Percentiles rank a stretch among this genome's conserved stretches.
These are phyloP conservation scores for Globisporangium cederbergense DNA, from an alignment of 352 stramenopile genomes.

Conservation along the genomic window DNA sequence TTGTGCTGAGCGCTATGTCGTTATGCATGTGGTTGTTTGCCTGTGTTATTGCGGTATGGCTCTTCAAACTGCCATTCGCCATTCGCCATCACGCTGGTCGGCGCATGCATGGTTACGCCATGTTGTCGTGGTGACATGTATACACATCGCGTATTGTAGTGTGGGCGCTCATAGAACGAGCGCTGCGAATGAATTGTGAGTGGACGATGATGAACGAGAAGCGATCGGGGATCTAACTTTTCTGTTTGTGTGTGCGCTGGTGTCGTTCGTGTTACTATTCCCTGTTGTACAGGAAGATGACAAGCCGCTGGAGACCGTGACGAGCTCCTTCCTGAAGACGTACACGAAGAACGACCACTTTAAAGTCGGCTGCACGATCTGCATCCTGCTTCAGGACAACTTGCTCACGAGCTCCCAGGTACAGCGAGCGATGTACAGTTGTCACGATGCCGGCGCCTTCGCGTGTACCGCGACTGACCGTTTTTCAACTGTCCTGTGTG, in stretches of 20 bases:
- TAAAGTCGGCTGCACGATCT: slow-evolving; percentile 89
- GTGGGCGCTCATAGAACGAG: too few relatives aligned
- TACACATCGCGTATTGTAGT: too few relatives aligned
- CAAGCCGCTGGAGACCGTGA: slow-evolving; percentile 76
- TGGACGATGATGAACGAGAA: background rate
- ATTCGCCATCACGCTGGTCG: too few relatives aligned
- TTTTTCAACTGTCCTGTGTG: background rate
- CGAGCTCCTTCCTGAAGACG: slow-evolving; percentile 61
- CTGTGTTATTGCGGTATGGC: too few relatives aligned
- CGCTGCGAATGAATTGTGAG: background rate
- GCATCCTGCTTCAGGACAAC: slow-evolving; percentile 88
- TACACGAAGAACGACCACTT: slow-evolving; percentile 90
- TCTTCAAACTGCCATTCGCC: too few relatives aligned
- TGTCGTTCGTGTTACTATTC: background rate
- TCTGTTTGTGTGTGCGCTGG: slow-evolving; percentile 8
- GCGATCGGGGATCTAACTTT: background rate
- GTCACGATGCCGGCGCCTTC: background rate
- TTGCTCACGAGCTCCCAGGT: slow-evolving; percentile 88
- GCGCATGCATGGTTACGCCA: too few relatives aligned
- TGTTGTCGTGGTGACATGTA: too few relatives aligned
- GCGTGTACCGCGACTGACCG: background rate
- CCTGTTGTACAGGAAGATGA: slow-evolving; percentile 61
- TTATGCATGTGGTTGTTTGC: too few relatives aligned
- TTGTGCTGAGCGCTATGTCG: too few relatives aligned
- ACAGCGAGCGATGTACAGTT: background rate